Evolutionary conservation across 805 yeast species (phyloP), one percentile per base, ranked within the genome.

Genomic region (Metschnikowia similis): DNA sequence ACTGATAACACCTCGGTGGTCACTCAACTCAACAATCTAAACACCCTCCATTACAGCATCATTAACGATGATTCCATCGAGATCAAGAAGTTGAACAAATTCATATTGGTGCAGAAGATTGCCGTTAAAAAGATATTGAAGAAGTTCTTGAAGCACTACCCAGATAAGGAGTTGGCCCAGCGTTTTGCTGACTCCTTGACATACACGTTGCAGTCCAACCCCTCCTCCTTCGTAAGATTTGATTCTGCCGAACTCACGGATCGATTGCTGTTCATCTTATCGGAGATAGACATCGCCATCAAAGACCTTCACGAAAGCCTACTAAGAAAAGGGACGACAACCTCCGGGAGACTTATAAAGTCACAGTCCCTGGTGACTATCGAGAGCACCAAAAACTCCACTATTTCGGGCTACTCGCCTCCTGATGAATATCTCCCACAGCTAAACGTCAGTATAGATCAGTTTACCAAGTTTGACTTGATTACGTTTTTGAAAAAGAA

Each of bases 91-190:
- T 68, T 88, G 42, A 76, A 87, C n/a, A 74, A 89, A 53, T 88
- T 85, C 61, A 79, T 87, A 13, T 69, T 84, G 21, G 76, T 87
- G 7, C 96, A 88, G 61, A 83, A 84, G 59, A 82, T 89, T 2
- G 95, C 83, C 6, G 74, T 86, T 44, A 75, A 84, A 53, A 88
- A 88, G 67, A 75, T 88, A 45, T 72, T 88, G 59, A 88, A 89
- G 68, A 88, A 89, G 63, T 85, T 79, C 52, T 44, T 71, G 42
- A 80, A 80, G 59, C 72, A 80, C 59, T 72, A 74, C 47, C 58
- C 55, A 4, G 63, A 66, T 51, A 49, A 56, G 32, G 57, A 50
- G 3, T 45, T 57, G 14, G 51, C 66, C 26, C 42, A 59, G 14
- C 53, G 56, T 29, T 65, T 73, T 45, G 56, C 70, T 3, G 84